Base-by-base conservation (phyloP, 2,329 filamentous ascomycete genomes). In the Aspergillus fructus region DNA sequence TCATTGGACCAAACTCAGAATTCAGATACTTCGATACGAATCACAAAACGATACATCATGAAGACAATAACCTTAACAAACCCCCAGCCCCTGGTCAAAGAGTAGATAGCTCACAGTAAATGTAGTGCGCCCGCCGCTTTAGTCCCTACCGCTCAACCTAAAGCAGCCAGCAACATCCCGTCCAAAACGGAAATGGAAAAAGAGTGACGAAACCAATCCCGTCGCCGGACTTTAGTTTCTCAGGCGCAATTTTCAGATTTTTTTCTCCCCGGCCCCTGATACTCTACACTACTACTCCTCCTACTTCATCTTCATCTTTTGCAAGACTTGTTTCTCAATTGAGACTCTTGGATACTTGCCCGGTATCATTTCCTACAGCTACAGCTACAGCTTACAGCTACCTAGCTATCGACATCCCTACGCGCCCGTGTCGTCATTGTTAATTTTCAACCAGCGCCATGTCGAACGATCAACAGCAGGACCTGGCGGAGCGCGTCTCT, bases 401-500 rank as follows among this genome's bases (percentile, higher is more conserved):
- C 8, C 46, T 21, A 33, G 30, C 34, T 37, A 37, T 9, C 33
- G 12, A n/a, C 12, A 19, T 41, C 7, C 39, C 39, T 41, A 41
- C 17, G 34, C 34, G 34, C 34, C 34, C 6, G 34, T 37, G 34
- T 37, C 34, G 34, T 37, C 34, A 37, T 37, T 37, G 34, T 37
- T 37, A 17, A 41, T 12, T 21, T 17, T 11, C 41, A 23, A 15
- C 4, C 17, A 19, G 41, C 51, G 33, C 19, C 8, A 54, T 54
- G 51, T 47, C 51, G 27, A 41, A 24, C 51, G 51, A 27, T 11
- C 41, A 54, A 17, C 37, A 41, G n/a, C 34, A 43, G 39, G 47
- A 37, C 43, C 47, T 58, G 11, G 40, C 71, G 49, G 71, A 76
- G 58, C 69, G 71, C 58, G 61, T 74, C 58, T 70, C 70, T 60